A percentile compares a stretch with the other conserved stretches of the same genome.
These are phyloP conservation scores for Chenopodium berlandieri DNA, from an alignment of 148 eudicot genomes.

Conservation along the genomic window DNA sequence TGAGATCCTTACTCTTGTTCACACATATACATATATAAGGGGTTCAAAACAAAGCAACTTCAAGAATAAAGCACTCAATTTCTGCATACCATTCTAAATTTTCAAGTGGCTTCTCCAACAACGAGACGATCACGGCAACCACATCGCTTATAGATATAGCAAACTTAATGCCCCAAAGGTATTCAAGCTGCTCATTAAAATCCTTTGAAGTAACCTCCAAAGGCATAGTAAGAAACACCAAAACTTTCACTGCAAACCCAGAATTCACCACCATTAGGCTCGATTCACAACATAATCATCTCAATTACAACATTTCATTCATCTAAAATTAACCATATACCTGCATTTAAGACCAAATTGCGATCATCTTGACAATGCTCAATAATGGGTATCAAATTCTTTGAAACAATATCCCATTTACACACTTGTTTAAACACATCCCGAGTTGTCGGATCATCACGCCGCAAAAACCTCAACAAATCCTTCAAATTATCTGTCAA, in stretches of 20 bases:
- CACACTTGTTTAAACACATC: conserved; percentile 95
- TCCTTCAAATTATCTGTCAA: conserved; percentile 93
- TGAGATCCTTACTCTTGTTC: not conserved
- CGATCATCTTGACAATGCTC: conserved; percentile 71
- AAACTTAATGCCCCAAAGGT: conserved; percentile 74
- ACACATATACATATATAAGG: not conserved
- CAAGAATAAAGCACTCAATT: not conserved
- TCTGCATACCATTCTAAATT: conserved; percentile 68
- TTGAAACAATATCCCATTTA: conserved; percentile 84
- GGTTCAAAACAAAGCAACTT: not conserved
- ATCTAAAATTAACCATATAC: conserved; percentile 26
- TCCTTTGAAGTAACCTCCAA: conserved; percentile 67
- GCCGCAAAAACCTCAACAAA: conserved; percentile 83
- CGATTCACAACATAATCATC: not conserved
- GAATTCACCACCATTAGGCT: not conserved
- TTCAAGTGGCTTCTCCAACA: conserved; percentile 82
- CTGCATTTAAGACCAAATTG: conserved; percentile 77
- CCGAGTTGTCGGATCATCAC: conserved; percentile 78
- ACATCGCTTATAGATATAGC: conserved; percentile 58
- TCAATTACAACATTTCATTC: not conserved
- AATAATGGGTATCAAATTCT: conserved; percentile 86
- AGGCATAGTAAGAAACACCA: conserved; percentile 97
- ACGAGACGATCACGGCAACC: conserved; percentile 68
- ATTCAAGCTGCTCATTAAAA: conserved; percentile 73
- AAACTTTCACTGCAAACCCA: conserved; percentile 67